Evolutionary conservation across 106 monocot species (phyloP).

Genomic region (Apostasia shenzhenica): DNA sequence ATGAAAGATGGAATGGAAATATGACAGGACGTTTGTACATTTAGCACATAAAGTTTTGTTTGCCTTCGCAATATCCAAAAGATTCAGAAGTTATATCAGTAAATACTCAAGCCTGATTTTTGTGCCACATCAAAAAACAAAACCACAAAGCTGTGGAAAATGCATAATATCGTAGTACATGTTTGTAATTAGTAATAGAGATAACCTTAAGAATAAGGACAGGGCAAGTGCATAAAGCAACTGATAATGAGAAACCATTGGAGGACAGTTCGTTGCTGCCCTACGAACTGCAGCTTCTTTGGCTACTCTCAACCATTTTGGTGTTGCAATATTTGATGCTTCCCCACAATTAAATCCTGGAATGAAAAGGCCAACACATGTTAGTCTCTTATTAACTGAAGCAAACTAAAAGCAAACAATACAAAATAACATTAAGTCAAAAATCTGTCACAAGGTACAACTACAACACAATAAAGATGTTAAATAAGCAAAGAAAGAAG

Average conservation of each 20-base stretch:
- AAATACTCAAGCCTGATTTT: background rate
- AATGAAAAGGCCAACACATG: background rate
- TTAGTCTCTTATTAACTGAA: background rate
- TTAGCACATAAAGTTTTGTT: too few relatives aligned
- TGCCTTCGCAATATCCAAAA: background rate
- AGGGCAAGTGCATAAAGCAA: slow-evolving; percentile 48
- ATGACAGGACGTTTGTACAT: too few relatives aligned
- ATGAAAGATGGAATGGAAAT: too few relatives aligned
- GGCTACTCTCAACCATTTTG: slow-evolving; percentile 69
- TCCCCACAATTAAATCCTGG: slow-evolving; percentile 61
- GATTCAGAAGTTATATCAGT: background rate
- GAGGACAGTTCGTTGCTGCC: slow-evolving; percentile 73
- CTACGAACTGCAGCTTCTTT: slow-evolving; percentile 84
- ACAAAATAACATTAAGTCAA: background rate
- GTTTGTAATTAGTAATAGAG: background rate
- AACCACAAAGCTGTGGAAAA: background rate
- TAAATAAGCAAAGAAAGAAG: too few relatives aligned
- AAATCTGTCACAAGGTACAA: background rate
- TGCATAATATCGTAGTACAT: background rate
- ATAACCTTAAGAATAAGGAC: slow-evolving; percentile 61
- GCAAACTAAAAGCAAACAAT: background rate
- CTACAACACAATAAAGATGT: background rate
- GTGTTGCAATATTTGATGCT: slow-evolving; percentile 21
- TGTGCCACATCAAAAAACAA: background rate
- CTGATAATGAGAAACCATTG: slow-evolving; percentile 81